Conservation (phyloP, 768 basidiomycete genomes). For the Polyporus arcularius region DNA sequence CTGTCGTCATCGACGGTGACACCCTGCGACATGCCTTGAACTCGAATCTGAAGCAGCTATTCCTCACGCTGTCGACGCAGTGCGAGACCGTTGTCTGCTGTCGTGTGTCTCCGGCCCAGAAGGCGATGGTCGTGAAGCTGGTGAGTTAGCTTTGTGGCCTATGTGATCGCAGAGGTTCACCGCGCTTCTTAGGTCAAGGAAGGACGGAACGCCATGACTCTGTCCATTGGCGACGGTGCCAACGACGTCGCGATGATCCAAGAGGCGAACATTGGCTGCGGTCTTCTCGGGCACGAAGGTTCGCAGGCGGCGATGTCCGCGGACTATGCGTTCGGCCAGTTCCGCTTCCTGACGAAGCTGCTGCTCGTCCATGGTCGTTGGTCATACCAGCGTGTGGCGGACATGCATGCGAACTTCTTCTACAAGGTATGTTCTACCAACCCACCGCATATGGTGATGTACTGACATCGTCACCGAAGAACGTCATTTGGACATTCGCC, state of each 20-base stretch:
- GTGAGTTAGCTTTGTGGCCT: slow-evolving; percentile 42
- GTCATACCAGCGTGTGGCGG: slow-evolving; percentile 95
- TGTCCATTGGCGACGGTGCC: slow-evolving; percentile 96
- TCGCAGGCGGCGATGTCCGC: slow-evolving; percentile 99
- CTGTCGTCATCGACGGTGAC: slow-evolving; percentile 96
- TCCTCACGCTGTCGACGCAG: slow-evolving; percentile 91
- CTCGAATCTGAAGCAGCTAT: slow-evolving; percentile 76
- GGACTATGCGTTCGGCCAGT: slow-evolving; percentile 97
- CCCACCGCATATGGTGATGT: neutral
- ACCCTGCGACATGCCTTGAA: slow-evolving; percentile 82
- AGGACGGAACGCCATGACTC: slow-evolving; percentile 92
- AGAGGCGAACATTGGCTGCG: slow-evolving; percentile 97
- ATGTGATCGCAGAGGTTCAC: neutral
- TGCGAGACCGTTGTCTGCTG: slow-evolving; percentile 99
- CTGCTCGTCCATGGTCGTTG: slow-evolving; percentile 94
- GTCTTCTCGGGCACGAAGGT: slow-evolving; percentile 90
- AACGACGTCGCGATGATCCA: slow-evolving; percentile 99
- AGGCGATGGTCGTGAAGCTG: slow-evolving; percentile 93
- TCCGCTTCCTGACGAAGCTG: slow-evolving; percentile 89
- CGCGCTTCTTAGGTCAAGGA: slow-evolving; percentile 75
- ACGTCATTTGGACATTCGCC: slow-evolving; percentile 90
- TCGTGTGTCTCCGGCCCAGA: slow-evolving; percentile 96
- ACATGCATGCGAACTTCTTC: slow-evolving; percentile 98
- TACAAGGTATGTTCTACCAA: slow-evolving; percentile 71
- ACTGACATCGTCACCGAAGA: slow-evolving; percentile 42